phyloP scores from a whole-genome alignment of 164 flowering plant genomes.

The Sedum album region DNA sequence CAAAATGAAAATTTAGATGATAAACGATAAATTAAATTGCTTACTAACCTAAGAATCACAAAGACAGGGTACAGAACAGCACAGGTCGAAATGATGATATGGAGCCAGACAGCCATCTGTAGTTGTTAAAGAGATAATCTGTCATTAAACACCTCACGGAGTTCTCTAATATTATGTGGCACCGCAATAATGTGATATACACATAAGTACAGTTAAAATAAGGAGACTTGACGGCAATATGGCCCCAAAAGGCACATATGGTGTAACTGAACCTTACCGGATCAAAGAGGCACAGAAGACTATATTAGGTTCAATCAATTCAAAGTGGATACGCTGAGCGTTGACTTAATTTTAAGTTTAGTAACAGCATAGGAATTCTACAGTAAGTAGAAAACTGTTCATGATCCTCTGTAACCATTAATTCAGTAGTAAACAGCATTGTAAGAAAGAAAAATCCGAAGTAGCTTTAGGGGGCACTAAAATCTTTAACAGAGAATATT shows the following conservation, averaged over 20 bases:
- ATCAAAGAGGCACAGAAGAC: not conserved
- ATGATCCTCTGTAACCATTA: not conserved
- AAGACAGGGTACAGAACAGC: slow-evolving; percentile 48
- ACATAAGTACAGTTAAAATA: not conserved
- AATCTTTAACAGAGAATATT: not conserved
- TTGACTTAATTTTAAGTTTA: not conserved
- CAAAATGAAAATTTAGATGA: not conserved
- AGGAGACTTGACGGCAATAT: not conserved
- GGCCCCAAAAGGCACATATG: not conserved
- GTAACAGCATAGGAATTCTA: not conserved
- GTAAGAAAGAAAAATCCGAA: not conserved
- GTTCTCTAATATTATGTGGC: not conserved
- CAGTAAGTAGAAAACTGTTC: not conserved
- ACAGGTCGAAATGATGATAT: slow-evolving; percentile 36
- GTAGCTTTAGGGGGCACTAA: not conserved
- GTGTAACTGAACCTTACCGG: not conserved
- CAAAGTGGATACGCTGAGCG: not conserved
- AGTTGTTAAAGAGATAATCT: slow-evolving; percentile 10
- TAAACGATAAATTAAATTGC: slow-evolving; percentile 2
- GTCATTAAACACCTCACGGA: not conserved
- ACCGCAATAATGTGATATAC: not conserved
- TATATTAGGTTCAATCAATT: not conserved
- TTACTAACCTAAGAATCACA: slow-evolving; percentile 41
- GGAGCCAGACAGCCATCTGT: slow-evolving; percentile 53
- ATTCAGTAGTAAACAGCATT: not conserved